Evolutionary conservation across 805 yeast species (phyloP).

Genomic region (Blastobotrys chiropterorum): DNA sequence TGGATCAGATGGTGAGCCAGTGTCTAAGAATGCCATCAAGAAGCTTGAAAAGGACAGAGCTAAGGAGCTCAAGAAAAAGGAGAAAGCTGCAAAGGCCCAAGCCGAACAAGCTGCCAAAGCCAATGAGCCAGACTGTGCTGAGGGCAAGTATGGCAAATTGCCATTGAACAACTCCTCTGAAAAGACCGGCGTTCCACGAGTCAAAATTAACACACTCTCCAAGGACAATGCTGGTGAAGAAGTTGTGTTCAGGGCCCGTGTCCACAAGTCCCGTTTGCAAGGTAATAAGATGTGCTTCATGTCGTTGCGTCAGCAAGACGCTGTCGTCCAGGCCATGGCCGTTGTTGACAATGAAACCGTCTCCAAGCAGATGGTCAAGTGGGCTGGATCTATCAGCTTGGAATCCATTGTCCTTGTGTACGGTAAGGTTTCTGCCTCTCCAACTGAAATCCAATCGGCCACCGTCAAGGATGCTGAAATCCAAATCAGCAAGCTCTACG

Average conservation of each 20-base stretch:
- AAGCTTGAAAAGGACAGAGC: conserved; percentile 42
- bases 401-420: conserved; percentile 90
- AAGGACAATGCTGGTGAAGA: conserved; percentile 64
- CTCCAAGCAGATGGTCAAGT: conserved; percentile 94
- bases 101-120: conserved; percentile 79
- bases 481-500: conserved; percentile 61
- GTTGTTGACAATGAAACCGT: conserved; percentile 64
- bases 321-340: conserved; percentile 75
- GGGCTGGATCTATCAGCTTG: conserved; percentile 79
- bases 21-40: conserved; percentile 90
- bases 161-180: conserved; percentile 74
- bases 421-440: conserved; percentile 78
- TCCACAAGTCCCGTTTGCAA: conserved; percentile 89
- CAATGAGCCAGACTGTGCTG: conserved; percentile 79
- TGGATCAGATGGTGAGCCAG: conserved; percentile 76
- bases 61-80: conserved; percentile 88
- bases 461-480: conserved; percentile 89
- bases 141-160: conserved; percentile 79
- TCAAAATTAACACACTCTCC: conserved; percentile 45
- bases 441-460: conserved; percentile 81
- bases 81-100: conserved; percentile 81
- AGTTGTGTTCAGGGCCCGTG: conserved; percentile 86
- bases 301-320: conserved; percentile 85
- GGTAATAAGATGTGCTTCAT: conserved; percentile 92
- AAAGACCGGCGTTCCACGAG: conserved; percentile 62